These are phyloP conservation scores for Fusarium musae DNA, from an alignment of 2,329 filamentous ascomycete species.

Conservation along the genomic window DNA sequence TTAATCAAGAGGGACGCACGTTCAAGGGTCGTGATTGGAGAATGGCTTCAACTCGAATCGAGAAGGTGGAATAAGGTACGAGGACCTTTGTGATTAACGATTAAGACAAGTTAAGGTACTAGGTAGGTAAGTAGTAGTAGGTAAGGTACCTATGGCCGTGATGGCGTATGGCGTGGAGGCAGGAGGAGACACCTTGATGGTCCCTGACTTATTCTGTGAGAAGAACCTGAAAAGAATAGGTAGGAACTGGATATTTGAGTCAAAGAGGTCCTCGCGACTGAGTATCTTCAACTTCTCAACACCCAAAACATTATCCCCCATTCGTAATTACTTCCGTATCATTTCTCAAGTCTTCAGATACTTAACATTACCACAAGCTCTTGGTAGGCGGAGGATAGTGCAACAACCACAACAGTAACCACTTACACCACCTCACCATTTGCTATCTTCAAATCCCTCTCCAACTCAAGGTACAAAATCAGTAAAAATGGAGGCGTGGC, in stretches of 20 bases:
- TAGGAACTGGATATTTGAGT: slow-evolving; percentile 2
- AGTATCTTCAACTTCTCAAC: neutral
- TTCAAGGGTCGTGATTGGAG: slow-evolving; percentile 22
- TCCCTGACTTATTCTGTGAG: slow-evolving; percentile 7
- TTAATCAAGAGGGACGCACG: neutral
- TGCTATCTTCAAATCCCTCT: neutral
- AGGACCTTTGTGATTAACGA: slow-evolving; percentile 3
- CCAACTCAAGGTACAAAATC: neutral
- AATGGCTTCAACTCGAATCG: neutral
- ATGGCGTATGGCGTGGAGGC: slow-evolving; percentile 6
- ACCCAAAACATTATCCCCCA: neutral
- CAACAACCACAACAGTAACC: neutral
- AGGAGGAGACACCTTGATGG: slow-evolving; percentile 34
- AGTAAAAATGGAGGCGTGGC: slow-evolving; percentile 37
- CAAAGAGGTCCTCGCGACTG: slow-evolving; percentile 19
- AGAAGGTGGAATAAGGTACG: neutral
- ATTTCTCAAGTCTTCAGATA: neutral
- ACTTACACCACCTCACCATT: slow-evolving; percentile 5
- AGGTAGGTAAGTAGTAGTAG: no score
- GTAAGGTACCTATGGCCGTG: neutral
- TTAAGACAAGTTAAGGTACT: no score
- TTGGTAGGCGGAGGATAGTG: neutral
- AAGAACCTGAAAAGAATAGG: neutral
- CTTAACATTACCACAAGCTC: neutral
- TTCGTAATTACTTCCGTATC: neutral